Base-by-base conservation (phyloP, 352 stramenopile genomes). In the Aphanomyces invadans region DNA sequence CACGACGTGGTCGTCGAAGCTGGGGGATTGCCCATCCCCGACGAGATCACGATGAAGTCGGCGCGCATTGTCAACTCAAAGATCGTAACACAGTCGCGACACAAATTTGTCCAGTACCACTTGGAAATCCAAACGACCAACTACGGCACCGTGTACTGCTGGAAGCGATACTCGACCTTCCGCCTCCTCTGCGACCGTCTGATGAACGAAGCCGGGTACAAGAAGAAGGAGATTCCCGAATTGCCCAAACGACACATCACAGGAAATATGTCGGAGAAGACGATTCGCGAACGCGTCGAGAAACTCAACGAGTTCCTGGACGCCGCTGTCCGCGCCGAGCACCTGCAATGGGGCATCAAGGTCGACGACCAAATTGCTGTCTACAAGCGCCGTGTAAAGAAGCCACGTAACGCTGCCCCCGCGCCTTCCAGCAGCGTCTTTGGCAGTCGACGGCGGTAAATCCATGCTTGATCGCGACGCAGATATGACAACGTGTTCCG, bases 61-160 rank as follows among this genome's bases (percentile, higher is more conserved):
- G 86, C 84, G 33, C 81, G 83, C 28, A 92, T 95, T 39, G 83
- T 91, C 23, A 84, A 95, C 72, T 89, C 78, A 67, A 83, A 84
- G 51, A 82, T 95, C 62, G 79, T 92, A 52, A 91, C 90, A 65
- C 79, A 78, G 44, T 90, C 78, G 38, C 81, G 81, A 66, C 90
- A 90, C 69, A 92, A 92, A 70, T 95, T 92, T 60, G 90, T 95
- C 55, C 83, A 95, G 74, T 95, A 95, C 78, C 92, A 95, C 70
- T 72, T 95, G 42, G 83, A 95, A 74, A 90, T 95, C 70, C 76
- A 80, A 65, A 95, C 86, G 54, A 87, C 70, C 42, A 95, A 92
- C 77, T 92, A 91, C 70, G 86, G 86, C 77, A 95, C 86, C 12
- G 75, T 95, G 21, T 92, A 79, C 71, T 91, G 81, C 74, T 95